Percentiles rank a stretch among this genome's conserved stretches.
Conservation (phyloP, 768 basidiomycete genomes). For the Rhizopogon roseolus region DNA sequence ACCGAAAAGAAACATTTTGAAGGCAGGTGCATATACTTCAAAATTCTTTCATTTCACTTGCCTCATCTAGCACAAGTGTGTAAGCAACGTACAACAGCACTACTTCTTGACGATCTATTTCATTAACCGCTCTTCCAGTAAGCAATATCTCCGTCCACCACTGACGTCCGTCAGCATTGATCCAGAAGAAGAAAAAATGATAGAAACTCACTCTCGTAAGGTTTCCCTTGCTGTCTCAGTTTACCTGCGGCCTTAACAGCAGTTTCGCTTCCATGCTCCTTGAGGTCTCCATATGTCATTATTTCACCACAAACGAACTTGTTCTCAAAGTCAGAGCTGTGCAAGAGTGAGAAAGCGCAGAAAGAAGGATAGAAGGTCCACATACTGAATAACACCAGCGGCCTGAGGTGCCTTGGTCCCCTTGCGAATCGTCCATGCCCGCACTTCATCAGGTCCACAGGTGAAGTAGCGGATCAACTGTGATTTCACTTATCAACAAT, state of each 20-base stretch:
- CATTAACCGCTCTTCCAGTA: constrained; percentile 83
- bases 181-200: not conserved
- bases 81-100: constrained; percentile 5
- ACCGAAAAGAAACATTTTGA: no score
- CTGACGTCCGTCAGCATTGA: not conserved
- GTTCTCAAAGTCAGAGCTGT: constrained; percentile 92
- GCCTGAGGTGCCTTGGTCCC: constrained; percentile 96
- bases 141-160: constrained; percentile 79
- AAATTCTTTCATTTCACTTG: not conserved
- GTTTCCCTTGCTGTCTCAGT: constrained; percentile 93
- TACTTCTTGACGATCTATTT: not conserved
- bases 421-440: constrained; percentile 95
- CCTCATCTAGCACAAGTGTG: constrained; percentile 3
- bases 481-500: not conserved
- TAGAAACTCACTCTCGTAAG: constrained; percentile 77
- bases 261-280: constrained; percentile 85
- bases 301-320: constrained; percentile 98
- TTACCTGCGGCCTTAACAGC: constrained; percentile 95
- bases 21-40: no score
- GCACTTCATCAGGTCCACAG: constrained; percentile 93
- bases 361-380: constrained; percentile 5
- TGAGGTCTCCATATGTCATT: constrained; percentile 87
- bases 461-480: constrained; percentile 96
- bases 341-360: not conserved
- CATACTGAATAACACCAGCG: constrained; percentile 96